Conservation (phyloP, 164 flowering plant species). For the Houttuynia cordata region DNA sequence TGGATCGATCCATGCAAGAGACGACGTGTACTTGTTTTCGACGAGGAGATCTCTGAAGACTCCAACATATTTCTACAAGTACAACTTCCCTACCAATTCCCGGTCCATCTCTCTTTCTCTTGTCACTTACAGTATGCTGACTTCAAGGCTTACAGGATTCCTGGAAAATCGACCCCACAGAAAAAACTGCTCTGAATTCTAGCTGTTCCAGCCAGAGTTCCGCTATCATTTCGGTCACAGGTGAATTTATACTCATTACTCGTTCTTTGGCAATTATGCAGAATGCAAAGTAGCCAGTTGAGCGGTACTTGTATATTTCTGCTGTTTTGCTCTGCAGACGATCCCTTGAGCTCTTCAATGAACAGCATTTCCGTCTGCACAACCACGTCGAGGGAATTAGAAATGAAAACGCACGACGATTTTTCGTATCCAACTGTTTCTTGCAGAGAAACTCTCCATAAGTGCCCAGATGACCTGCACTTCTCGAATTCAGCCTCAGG, state of each 20-base stretch:
- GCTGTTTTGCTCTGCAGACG: conserved; percentile 2
- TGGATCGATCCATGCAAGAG: conserved; percentile 21
- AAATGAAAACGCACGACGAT: not conserved
- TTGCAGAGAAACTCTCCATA: not conserved
- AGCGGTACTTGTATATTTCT: too few relatives aligned
- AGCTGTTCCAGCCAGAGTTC: conserved; percentile 1
- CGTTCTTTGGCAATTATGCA: not conserved
- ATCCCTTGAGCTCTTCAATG: conserved; percentile 3
- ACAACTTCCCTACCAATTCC: too few relatives aligned
- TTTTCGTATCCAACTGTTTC: conserved; percentile 4
- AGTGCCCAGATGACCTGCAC: not conserved
- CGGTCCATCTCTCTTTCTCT: not conserved
- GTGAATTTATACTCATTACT: conserved; percentile 5
- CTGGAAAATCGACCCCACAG: not conserved
- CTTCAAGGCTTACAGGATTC: conserved; percentile 6
- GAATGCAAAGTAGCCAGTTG: not conserved
- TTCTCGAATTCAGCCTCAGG: too few relatives aligned
- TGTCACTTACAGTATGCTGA: not conserved
- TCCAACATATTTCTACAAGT: conserved; percentile 4
- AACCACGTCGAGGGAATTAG: not conserved
- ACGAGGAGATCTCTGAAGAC: not conserved
- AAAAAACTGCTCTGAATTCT: conserved; percentile 7
- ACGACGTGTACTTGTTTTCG: conserved; percentile 6
- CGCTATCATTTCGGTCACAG: conserved; percentile 4
- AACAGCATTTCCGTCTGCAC: not conserved